Percentiles rank a stretch among this genome's conserved stretches.
These are phyloP conservation scores for Mortierella sp. DNA, from an alignment of 371 early-diverging fungal species.

Conservation along the genomic window DNA sequence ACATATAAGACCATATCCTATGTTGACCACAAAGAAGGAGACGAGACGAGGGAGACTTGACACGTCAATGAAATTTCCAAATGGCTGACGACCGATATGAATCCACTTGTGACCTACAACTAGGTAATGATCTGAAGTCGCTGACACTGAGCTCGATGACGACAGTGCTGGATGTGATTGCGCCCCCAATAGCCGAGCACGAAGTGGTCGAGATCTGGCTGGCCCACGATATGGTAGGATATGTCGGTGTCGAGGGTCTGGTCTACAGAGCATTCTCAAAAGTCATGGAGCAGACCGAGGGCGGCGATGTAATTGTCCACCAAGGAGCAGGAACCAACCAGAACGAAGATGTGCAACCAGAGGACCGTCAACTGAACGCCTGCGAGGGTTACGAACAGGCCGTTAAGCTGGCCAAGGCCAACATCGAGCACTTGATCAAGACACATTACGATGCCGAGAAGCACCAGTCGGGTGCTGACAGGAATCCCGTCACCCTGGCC, in stretches of 20 bases:
- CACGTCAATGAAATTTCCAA: not conserved
- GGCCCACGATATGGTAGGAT: conserved; percentile 75
- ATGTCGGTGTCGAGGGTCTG: conserved; percentile 68
- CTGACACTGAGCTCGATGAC: conserved; percentile 61
- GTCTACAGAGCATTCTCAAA: conserved; percentile 75
- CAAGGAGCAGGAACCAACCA: conserved; percentile 61
- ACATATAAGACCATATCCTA: too few species aligned
- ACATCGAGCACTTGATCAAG: conserved; percentile 68
- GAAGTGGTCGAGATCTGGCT: conserved; percentile 77
- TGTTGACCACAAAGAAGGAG: not conserved
- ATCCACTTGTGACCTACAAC: too few species aligned
- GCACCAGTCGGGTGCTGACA: conserved; percentile 27
- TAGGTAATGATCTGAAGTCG: conserved; percentile 65
- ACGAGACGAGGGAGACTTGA: not conserved
- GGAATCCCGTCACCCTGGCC: conserved; percentile 63
- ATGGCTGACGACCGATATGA: not conserved
- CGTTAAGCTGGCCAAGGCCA: conserved; percentile 71
- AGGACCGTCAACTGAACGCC: conserved; percentile 66
- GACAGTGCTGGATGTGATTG: conserved; percentile 73
- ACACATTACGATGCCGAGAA: conserved; percentile 59
- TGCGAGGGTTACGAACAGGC: conserved; percentile 73
- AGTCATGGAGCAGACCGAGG: conserved; percentile 79
- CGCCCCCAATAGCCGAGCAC: conserved; percentile 78
- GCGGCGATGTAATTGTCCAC: conserved; percentile 75
- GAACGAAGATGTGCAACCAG: conserved; percentile 54